Base-by-base conservation (phyloP, 2,329 filamentous ascomycete species). In the Alternaria alternata region DNA sequence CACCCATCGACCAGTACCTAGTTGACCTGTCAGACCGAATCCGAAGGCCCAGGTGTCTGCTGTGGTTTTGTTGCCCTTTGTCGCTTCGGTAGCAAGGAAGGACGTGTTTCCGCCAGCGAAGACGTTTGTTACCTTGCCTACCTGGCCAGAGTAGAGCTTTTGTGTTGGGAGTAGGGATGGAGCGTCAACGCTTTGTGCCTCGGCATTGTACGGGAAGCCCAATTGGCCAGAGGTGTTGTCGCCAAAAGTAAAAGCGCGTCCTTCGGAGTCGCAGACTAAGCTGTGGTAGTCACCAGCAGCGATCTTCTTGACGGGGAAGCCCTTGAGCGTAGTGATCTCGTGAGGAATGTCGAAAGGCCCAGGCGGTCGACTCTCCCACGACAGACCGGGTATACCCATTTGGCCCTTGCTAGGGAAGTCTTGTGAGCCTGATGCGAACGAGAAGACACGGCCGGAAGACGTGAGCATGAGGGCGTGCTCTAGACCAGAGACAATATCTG, bases 151-250 rank as follows among this genome's bases (percentile, higher is more conserved):
- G 77, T 97, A 97, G 6, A 96, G 87, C 62, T 86, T 87, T 62
- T 87, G 86, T 39, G 92, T 85, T 1, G 91, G 86, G 2, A 98
- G 76, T 6, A 89, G 84, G 4, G 88, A 87, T 0, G 95, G 93
- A 0, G 85, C 84, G 65, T 94, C 91, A 24, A 91, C 82, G 58
- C 81, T 86, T 7, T 87, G 83, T 16, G 87, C 82, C 28, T 89
- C 86, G 0, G 85, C 76, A 49, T 88, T 88, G 54, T 86, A 87
- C 51, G 92, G 88, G 69, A 94, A 88, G n/a, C 94, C 94, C 4
- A 98, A 85, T 78, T 98, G 95, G n/a, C 95, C 95, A 43, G 88
- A 87, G 0, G 89, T 89, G 80, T 98, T 98, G 78, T 98, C 94
- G 38, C 95, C 95, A 80, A 96, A 98, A 7, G 89, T 85, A 77